Evolutionary conservation across 345 rosid genomes (phyloP).

Genomic region (Diplotaxis tenuifolia): DNA sequence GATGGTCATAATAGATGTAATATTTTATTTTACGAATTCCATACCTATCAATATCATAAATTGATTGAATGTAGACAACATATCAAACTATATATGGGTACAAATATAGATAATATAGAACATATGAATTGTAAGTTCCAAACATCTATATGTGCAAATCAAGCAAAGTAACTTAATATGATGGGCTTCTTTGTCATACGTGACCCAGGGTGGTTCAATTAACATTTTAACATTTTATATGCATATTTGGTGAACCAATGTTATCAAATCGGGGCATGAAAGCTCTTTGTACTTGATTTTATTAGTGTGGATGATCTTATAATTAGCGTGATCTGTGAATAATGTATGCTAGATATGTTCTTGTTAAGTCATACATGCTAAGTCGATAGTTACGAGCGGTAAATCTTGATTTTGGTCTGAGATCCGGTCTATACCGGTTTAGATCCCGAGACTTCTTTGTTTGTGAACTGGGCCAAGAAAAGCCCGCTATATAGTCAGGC

Average conservation of each 20-base stretch:
- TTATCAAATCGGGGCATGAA: conserved; percentile 21
- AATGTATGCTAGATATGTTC: conserved; percentile 4
- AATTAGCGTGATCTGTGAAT: not conserved
- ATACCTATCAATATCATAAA: conserved; percentile 9
- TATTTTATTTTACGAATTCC: conserved; percentile 14
- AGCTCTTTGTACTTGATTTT: conserved; percentile 16
- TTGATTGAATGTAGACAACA: conserved; percentile 16
- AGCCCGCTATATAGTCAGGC: not conserved
- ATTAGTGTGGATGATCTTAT: conserved; percentile 1
- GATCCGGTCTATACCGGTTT: not conserved
- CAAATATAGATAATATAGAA: conserved; percentile 22
- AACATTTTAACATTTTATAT: conserved; percentile 20
- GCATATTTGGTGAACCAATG: conserved; percentile 32
- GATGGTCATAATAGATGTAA: not conserved
- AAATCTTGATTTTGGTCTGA: not conserved
- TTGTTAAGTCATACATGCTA: not conserved
- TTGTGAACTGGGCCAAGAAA: conserved; percentile 29
- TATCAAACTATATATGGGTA: not conserved
- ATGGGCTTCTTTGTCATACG: conserved; percentile 24
- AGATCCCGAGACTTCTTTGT: not conserved
- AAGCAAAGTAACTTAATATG: conserved; percentile 37
- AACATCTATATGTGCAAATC: conserved; percentile 32
- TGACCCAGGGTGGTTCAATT: conserved; percentile 29
- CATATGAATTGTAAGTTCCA: conserved; percentile 24
- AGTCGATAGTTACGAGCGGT: not conserved